These are phyloP conservation scores for Protomyces gravidus DNA, from an alignment of 1,139 yeast genomes.

Conservation along the genomic window DNA sequence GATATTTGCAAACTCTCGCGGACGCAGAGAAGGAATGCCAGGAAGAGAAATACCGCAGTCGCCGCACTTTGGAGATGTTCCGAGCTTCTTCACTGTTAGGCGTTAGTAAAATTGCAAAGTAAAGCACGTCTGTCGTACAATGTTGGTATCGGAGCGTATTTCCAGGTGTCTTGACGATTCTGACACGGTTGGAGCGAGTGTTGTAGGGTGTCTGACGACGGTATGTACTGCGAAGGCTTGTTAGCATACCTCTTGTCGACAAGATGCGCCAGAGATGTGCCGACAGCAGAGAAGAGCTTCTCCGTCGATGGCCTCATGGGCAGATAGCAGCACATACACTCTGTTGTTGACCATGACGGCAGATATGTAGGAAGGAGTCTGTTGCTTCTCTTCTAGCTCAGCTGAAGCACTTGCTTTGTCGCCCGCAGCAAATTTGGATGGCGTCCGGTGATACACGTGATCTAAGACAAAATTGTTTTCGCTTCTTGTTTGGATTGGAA, in stretches of 20 bases:
- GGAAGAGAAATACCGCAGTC: constrained; percentile 91
- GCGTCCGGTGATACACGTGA: too few relatives aligned
- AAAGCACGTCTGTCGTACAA: too few relatives aligned
- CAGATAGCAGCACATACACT: constrained; percentile 1
- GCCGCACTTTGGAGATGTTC: constrained; percentile 97
- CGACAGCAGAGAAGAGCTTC: not conserved
- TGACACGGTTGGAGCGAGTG: constrained; percentile 73
- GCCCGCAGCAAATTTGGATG: too few relatives aligned
- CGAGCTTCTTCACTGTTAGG: constrained; percentile 65
- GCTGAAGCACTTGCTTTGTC: too few relatives aligned
- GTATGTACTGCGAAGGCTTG: constrained; percentile 47
- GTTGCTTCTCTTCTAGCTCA: too few relatives aligned
- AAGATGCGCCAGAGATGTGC: not conserved
- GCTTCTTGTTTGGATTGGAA: too few relatives aligned
- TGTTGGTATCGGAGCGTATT: constrained; percentile 97
- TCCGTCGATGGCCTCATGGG: too few relatives aligned
- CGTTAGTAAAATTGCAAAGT: too few relatives aligned
- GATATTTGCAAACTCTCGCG: constrained; percentile 92
- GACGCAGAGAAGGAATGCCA: constrained; percentile 88
- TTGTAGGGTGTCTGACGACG: constrained; percentile 78
- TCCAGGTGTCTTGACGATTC: constrained; percentile 99
- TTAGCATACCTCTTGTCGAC: not conserved
- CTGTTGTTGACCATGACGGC: constrained; percentile 2
- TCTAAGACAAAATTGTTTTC: too few relatives aligned
- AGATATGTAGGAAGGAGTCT: too few relatives aligned